Evolutionary conservation across 768 basidiomycete species (phyloP).

Genomic region (Leccinum disarticulatum): DNA sequence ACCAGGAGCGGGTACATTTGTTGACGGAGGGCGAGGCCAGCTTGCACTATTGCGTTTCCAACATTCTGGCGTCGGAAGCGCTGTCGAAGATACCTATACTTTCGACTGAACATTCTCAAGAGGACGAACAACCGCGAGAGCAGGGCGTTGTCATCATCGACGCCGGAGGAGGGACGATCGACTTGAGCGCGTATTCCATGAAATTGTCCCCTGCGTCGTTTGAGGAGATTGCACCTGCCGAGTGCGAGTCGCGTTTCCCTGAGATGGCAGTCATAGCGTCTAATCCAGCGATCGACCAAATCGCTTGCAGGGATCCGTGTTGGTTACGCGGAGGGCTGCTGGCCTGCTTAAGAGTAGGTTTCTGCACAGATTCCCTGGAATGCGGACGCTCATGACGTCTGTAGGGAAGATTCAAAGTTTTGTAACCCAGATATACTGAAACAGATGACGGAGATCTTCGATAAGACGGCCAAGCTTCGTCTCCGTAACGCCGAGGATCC

Average conservation of each 20-base stretch:
- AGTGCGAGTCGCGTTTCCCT: constrained; percentile 27
- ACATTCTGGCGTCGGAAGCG: constrained; percentile 40
- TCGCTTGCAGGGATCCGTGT: constrained; percentile 41
- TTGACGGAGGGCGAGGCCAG: constrained; percentile 68
- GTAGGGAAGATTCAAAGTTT: constrained; percentile 33
- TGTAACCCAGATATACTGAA: constrained; percentile 33
- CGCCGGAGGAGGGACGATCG: constrained; percentile 48
- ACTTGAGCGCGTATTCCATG: constrained; percentile 44
- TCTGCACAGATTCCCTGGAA: neutral
- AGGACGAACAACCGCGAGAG: constrained; percentile 24
- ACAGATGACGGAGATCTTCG: constrained; percentile 40
- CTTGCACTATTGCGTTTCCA: constrained; percentile 54
- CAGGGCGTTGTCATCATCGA: constrained; percentile 47
- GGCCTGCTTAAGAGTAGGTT: constrained; percentile 29
- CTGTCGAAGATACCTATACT: constrained; percentile 19
- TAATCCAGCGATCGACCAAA: constrained; percentile 26
- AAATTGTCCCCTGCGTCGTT: constrained; percentile 39
- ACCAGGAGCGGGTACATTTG: constrained; percentile 47
- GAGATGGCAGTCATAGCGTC: neutral
- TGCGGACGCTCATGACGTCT: neutral
- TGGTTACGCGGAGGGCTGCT: constrained; percentile 37
- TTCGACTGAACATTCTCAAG: constrained; percentile 16
- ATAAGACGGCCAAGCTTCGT: constrained; percentile 42
- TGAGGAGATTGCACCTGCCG: constrained; percentile 38
- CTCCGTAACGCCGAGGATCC: constrained; percentile 41